phyloP scores from a whole-genome alignment of 352 stramenopile species.

The Phytophthora pseudosyringae region DNA sequence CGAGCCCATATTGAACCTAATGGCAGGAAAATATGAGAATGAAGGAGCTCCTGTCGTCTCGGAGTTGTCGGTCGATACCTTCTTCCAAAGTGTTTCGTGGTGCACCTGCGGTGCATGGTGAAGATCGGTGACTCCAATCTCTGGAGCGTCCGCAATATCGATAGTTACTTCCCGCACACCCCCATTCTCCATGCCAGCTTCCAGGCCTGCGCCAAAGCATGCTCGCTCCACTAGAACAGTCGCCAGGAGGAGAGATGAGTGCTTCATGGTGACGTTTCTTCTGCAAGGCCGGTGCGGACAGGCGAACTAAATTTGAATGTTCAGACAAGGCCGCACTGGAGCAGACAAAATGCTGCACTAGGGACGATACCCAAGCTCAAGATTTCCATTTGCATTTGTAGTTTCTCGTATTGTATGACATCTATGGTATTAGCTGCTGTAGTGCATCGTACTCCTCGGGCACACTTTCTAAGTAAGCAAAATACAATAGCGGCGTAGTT shows the following conservation, averaged over 20 bases:
- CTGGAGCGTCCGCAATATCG: conserved; percentile 1
- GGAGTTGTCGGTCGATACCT: conserved; percentile 8
- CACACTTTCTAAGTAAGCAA: conserved; percentile 9
- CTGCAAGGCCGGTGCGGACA: neutral
- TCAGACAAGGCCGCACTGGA: neutral
- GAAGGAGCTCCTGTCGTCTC: neutral
- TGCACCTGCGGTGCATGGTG: neutral
- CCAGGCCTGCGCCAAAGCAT: conserved; percentile 5
- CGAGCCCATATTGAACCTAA: conserved; percentile 17
- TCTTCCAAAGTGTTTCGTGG: conserved; percentile 17
- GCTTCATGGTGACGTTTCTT: conserved; percentile 16
- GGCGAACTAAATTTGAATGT: neutral
- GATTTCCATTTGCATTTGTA: neutral
- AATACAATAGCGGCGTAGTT: conserved; percentile 11
- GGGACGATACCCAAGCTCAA: neutral
- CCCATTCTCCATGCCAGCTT: neutral
- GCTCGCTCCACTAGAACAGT: conserved; percentile 3
- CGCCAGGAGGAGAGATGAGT: neutral
- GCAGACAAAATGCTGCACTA: no score
- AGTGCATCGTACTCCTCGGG: neutral
- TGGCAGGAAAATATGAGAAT: conserved; percentile 1
- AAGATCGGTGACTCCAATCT: conserved; percentile 7
- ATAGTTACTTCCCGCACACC: conserved; percentile 22
- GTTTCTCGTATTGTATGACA: conserved; percentile 27
- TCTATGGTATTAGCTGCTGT: conserved; percentile 18